Evolutionary conservation across 2,329 filamentous ascomycete species (phyloP), one percentile per base, ranked within the genome.

Genomic region (Epichloe scottii): DNA sequence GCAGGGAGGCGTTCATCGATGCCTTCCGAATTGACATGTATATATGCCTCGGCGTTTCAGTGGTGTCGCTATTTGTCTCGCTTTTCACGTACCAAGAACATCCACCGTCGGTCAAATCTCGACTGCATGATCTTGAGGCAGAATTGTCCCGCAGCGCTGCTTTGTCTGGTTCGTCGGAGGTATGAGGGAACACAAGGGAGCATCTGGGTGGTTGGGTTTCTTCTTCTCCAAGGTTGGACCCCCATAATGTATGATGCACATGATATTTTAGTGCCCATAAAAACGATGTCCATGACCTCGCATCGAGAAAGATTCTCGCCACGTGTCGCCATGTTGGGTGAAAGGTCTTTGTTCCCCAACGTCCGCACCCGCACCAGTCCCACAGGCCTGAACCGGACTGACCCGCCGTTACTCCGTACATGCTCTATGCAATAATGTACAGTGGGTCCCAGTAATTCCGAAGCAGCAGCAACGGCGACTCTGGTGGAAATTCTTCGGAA

Each of bases 121-220:
- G 54, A 8, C 40, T 59, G 49, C 49, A 42, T 3, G 55, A 58
- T 21, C 66, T 70, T 42, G 55, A 56, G 42, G 51, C 50, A 19
- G 55, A 54, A 45, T 33, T 54, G 47, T 14, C 33, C n/a, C 26
- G 49, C 14, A n/a, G 49, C 21, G 42, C 49, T 6, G 49, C 49
- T 2, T 46, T 50, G 23, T 17, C 34, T 15, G 33, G 15, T 34
- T n/a, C 14, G 10, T 45, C 14, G 26, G 17, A 40, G 14, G 48
- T 19, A 33, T 44, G 42, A 44, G 8, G 26, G 26, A 30, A 30
- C 30, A 10, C 10, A 10, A 11, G 30, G 30, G 30, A 37, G 35
- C 11, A 26, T 30, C 15, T 26, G 34, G 34, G 8, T 23, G 21
- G 46, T n/a, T 38, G 12, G 37, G 7, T 38, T 38, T 38, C 8